A percentile compares a stretch with the other conserved stretches of the same genome.
These are phyloP conservation scores for Teratosphaeria destructans DNA, from an alignment of 2,329 filamentous ascomycete species.

Conservation along the genomic window DNA sequence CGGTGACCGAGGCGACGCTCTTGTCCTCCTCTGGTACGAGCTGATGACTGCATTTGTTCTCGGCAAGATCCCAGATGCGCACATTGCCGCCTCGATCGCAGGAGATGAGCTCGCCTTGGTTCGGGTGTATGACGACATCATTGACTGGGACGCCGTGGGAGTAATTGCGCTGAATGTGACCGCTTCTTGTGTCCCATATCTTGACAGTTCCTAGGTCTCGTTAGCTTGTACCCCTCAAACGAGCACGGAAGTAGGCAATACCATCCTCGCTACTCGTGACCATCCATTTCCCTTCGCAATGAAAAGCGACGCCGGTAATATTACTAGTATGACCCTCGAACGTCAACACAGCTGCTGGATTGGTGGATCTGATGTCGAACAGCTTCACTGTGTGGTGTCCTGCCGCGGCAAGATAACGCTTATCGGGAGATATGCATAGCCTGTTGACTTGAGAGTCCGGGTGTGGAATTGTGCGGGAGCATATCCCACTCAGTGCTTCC, in stretches of 20 bases:
- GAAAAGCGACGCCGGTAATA: slow-evolving; percentile 91
- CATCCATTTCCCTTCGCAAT: slow-evolving; percentile 99
- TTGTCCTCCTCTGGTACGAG: slow-evolving; percentile 94
- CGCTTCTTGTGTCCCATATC: slow-evolving; percentile 88
- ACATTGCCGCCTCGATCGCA: slow-evolving; percentile 90
- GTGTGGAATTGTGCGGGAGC: slow-evolving; percentile 94
- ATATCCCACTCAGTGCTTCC: slow-evolving; percentile 96
- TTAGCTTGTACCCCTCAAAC: not conserved
- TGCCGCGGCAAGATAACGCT: slow-evolving; percentile 79
- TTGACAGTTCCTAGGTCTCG: slow-evolving; percentile 57
- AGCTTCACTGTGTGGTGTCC: slow-evolving; percentile 85
- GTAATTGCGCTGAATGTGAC: slow-evolving; percentile 84
- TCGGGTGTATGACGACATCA: slow-evolving; percentile 98
- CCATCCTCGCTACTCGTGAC: slow-evolving; percentile 95
- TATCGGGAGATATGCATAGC: slow-evolving; percentile 95
- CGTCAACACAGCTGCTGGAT: slow-evolving; percentile 81
- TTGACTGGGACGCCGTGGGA: slow-evolving; percentile 82
- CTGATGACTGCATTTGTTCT: slow-evolving; percentile 95
- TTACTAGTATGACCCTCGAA: slow-evolving; percentile 96
- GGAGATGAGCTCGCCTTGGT: slow-evolving; percentile 95
- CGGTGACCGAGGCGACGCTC: slow-evolving; percentile 85
- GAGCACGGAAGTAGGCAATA: slow-evolving; percentile 1
- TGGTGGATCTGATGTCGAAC: slow-evolving; percentile 98
- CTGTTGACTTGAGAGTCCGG: slow-evolving; percentile 97
- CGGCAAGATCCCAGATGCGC: slow-evolving; percentile 88